Evolutionary conservation across 768 basidiomycete genomes (phyloP).

Genomic region (Rossbeevera mucosa): DNA sequence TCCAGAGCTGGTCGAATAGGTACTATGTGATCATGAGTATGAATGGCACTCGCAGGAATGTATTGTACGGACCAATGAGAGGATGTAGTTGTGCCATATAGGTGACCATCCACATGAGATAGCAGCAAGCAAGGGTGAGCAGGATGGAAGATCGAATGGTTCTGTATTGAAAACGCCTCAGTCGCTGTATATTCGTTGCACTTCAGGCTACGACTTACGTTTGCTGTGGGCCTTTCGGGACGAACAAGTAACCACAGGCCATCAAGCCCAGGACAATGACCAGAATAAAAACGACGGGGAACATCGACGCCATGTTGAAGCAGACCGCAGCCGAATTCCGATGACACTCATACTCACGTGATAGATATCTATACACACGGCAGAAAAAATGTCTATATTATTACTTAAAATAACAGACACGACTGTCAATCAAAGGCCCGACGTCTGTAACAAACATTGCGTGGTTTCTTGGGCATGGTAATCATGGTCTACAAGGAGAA

Average conservation of each 20-base stretch:
- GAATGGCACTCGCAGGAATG: neutral
- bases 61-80: slow-evolving; percentile 64
- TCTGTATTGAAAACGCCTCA: slow-evolving; percentile 37
- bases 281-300: slow-evolving; percentile 66
- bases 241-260: slow-evolving; percentile 57
- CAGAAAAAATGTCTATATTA: slow-evolving; percentile 8
- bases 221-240: slow-evolving; percentile 86
- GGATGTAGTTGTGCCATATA: slow-evolving; percentile 94
- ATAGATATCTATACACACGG: neutral
- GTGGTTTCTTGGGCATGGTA: slow-evolving; percentile 74
- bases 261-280: slow-evolving; percentile 63
- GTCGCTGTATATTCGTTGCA: neutral
- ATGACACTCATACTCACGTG: slow-evolving; percentile 6
- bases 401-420: slow-evolving; percentile 1
- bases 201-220: slow-evolving; percentile 51
- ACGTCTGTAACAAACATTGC: slow-evolving; percentile 62
- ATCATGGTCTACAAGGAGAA: slow-evolving; percentile 75
- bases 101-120: slow-evolving; percentile 97
- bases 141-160: slow-evolving; percentile 77
- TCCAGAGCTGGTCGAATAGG: slow-evolving; percentile 17
- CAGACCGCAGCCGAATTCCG: neutral
- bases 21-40: slow-evolving; percentile 11
- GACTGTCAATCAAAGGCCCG: slow-evolving; percentile 47
- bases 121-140: slow-evolving; percentile 78
- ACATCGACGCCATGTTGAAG: slow-evolving; percentile 57